These are phyloP conservation scores for Herpotrichia juniperi DNA, from an alignment of 2,329 filamentous ascomycete species.

Conservation along the genomic window DNA sequence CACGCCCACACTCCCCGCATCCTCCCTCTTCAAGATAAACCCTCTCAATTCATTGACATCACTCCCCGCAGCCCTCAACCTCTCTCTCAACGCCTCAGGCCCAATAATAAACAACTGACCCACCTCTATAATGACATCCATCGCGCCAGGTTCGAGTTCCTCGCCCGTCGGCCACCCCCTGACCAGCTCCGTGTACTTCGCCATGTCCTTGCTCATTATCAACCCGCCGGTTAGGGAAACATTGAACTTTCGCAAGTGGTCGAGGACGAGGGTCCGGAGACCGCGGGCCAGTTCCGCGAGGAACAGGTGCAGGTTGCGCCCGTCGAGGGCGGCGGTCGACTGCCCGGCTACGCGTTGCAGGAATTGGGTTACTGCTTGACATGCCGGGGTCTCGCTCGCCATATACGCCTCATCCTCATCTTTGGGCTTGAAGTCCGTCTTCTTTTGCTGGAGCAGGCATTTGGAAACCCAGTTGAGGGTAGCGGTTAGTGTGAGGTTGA, in stretches of 20 bases:
- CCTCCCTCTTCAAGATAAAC: constrained; percentile 85
- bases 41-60: constrained; percentile 69
- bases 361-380: constrained; percentile 80
- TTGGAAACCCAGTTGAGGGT: constrained; percentile 77
- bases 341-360: constrained; percentile 70
- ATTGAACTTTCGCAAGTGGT: constrained; percentile 92
- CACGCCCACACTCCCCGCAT: constrained; percentile 79
- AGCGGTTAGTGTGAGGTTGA: constrained; percentile 73
- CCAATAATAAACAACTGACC: constrained; percentile 96
- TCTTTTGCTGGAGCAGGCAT: constrained; percentile 78
- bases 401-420: constrained; percentile 61
- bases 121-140: constrained; percentile 91
- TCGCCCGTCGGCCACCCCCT: constrained; percentile 76
- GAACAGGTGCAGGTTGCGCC: constrained; percentile 82
- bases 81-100: constrained; percentile 58
- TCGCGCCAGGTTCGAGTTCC: constrained; percentile 57
- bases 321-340: constrained; percentile 74
- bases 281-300: constrained; percentile 82
- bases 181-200: constrained; percentile 86
- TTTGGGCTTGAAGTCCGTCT: constrained; percentile 86
- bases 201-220: constrained; percentile 95
- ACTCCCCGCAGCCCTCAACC: constrained; percentile 52
- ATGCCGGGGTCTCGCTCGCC: constrained; percentile 74
- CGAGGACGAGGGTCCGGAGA: constrained; percentile 78
- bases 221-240: constrained; percentile 93